Percentiles rank a stretch among this genome's conserved stretches.
Conservation (phyloP, 2,329 filamentous ascomycete species). For the Microcyclosporella mali region DNA sequence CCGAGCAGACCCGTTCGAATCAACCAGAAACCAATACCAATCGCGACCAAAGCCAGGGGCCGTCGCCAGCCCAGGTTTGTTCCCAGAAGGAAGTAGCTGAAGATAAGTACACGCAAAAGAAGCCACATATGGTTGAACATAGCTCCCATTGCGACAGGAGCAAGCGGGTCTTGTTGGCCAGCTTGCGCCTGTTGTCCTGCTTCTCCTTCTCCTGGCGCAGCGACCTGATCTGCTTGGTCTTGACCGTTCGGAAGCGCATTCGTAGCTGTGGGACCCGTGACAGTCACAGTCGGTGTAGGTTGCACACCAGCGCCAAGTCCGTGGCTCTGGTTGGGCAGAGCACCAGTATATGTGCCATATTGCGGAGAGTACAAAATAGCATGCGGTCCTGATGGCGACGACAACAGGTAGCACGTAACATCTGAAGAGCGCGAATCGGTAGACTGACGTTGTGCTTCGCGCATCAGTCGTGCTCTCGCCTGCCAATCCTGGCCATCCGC, state of each 20-base stretch:
- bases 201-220: slow-evolving; percentile 9
- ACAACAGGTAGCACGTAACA: slow-evolving; percentile 37
- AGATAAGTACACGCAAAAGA: slow-evolving; percentile 51
- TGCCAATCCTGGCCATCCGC: slow-evolving; percentile 6
- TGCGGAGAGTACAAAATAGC: slow-evolving; percentile 39
- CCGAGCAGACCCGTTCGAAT: slow-evolving; percentile 39
- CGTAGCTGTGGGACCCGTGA: neutral
- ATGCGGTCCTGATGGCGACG: slow-evolving; percentile 41
- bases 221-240: slow-evolving; percentile 3
- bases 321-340: neutral
- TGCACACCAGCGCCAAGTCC: slow-evolving; percentile 3
- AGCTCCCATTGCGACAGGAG: slow-evolving; percentile 24
- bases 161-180: slow-evolving; percentile 11
- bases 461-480: slow-evolving; percentile 8
- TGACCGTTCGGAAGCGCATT: neutral
- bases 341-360: slow-evolving; percentile 26
- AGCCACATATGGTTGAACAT: slow-evolving; percentile 48
- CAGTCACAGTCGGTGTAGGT: slow-evolving; percentile 14
- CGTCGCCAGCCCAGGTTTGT: slow-evolving; percentile 40
- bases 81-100: slow-evolving; percentile 53
- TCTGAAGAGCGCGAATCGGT: slow-evolving; percentile 22
- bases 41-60: slow-evolving; percentile 36
- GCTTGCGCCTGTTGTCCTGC: slow-evolving; percentile 12
- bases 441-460: slow-evolving; percentile 15
- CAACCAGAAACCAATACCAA: slow-evolving; percentile 38